Conservation (phyloP, 768 basidiomycete species). For the Pisolithus orientalis region DNA sequence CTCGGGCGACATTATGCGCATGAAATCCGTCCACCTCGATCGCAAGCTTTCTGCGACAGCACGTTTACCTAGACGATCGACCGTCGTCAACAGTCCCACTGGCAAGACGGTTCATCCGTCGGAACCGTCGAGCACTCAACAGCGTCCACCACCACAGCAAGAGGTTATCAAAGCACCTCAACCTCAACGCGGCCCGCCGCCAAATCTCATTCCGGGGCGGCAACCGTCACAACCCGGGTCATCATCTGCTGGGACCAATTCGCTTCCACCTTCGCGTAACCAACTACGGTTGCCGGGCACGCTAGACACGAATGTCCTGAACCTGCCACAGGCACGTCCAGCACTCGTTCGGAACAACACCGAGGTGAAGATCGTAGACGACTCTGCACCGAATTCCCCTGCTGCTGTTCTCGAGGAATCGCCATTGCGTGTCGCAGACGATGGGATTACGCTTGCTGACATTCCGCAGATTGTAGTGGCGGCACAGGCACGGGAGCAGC, state of each 20-base stretch:
- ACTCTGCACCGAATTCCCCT: conserved; percentile 67
- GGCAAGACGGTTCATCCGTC: conserved; percentile 79
- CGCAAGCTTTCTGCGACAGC: conserved; percentile 94
- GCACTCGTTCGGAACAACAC: conserved; percentile 74
- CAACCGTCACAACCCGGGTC: conserved; percentile 29
- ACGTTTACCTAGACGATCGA: conserved; percentile 86
- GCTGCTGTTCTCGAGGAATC: conserved; percentile 44
- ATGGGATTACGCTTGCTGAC: conserved; percentile 89
- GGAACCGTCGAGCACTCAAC: conserved; percentile 40
- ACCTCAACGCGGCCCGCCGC: conserved; percentile 33
- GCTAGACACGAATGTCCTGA: conserved; percentile 32
- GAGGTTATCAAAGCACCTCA: conserved; percentile 35
- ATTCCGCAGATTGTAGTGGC: conserved; percentile 90
- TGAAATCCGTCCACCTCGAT: conserved; percentile 92
- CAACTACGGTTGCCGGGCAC: conserved; percentile 35
- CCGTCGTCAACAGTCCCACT: conserved; percentile 90
- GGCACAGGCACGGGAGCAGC: conserved; percentile 84
- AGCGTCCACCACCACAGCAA: conserved; percentile 33
- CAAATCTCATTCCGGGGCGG: conserved; percentile 31
- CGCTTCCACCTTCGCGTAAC: conserved; percentile 30
- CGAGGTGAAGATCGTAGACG: conserved; percentile 85
- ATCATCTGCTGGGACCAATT: conserved; percentile 8
- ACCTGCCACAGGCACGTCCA: conserved; percentile 52
- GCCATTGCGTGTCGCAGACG: conserved; percentile 44
- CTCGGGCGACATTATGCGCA: conserved; percentile 85